These are phyloP conservation scores for Neurospora sp. DNA, from an alignment of 495 filamentous ascomycete genomes.

Conservation along the genomic window DNA sequence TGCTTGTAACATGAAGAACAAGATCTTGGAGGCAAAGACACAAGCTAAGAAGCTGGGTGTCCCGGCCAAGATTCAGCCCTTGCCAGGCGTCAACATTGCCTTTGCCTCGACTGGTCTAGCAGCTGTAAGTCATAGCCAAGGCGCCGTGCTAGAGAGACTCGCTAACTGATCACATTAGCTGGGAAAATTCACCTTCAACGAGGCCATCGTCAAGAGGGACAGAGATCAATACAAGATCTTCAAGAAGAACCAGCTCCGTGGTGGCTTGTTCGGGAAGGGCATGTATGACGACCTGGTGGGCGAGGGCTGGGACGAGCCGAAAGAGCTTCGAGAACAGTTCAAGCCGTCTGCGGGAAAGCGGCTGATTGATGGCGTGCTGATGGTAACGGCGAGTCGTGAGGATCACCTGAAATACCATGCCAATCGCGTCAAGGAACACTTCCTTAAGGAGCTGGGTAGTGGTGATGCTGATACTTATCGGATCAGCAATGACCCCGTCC, in stretches of 20 bases:
- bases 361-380: conserved; percentile 1
- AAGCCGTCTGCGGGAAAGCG: background rate
- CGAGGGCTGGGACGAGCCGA: background rate
- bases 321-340: background rate
- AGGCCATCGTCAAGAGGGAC: background rate
- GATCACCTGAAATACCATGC: background rate
- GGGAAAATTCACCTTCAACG: background rate
- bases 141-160: background rate
- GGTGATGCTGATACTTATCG: background rate
- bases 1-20: background rate
- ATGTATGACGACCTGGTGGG: background rate
- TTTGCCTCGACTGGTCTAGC: background rate
- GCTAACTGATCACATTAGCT: background rate
- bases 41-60: background rate
- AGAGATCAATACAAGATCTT: background rate
- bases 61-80: background rate
- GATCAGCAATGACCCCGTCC: background rate
- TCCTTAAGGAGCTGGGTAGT: background rate
- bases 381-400: background rate
- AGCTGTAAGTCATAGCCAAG: background rate
- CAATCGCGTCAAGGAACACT: background rate
- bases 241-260: background rate
- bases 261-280: background rate
- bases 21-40: background rate
- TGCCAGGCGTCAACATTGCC: background rate